Base-by-base conservation (phyloP, 1,139 yeast species). In the Candida sp. region DNA sequence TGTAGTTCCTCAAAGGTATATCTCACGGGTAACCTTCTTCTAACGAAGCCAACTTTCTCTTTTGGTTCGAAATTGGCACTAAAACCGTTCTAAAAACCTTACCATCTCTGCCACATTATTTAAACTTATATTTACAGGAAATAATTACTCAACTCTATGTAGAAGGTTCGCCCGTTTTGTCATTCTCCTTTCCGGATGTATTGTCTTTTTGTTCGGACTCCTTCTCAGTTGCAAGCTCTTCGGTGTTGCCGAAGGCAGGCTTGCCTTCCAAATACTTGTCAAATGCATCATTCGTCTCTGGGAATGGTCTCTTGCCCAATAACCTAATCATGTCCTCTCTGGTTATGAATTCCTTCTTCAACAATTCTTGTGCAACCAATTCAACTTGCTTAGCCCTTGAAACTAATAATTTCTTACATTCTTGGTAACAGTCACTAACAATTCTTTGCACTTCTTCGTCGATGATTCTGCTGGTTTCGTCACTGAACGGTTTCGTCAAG, bases 281-380 rank as follows among this genome's bases (percentile, higher is more conserved):
- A 74, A 93, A 93, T 3, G 97, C 97, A 62, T 91, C 97, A 62
- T 92, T 92, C 59, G 84, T 84, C 65, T 92, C 97, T 5, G 90
- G 88, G 79, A 88, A 93, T 9, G 97, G 97, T 57, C 98, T 81
- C 61, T 89, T 88, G 1, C 98, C 98, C 48, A 93, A 77, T 48
- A 93, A 70, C 57, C 92, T 77, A 54, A 91, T 85, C 94, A 93
- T 90, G 68, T 93, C 98, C 58, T 89, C 94, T 67, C 98, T 83
- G 2, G 96, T 89, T 43, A 93, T 82, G 37, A 89, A 94, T 67
- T 93, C 98, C 67, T 92, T 93, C 54, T 77, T 75, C 59, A 93
- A 76, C 54, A 96, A 77, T 63, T 89, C 92, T 69, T 91, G 85
- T 0, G 99, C 99, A 49, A 96, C 96, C 54, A 83, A 74, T 60